Percentiles rank a stretch among this genome's conserved stretches.
phyloP scores from a whole-genome alignment of 345 rosid genomes.

The Dovyalis caffra region DNA sequence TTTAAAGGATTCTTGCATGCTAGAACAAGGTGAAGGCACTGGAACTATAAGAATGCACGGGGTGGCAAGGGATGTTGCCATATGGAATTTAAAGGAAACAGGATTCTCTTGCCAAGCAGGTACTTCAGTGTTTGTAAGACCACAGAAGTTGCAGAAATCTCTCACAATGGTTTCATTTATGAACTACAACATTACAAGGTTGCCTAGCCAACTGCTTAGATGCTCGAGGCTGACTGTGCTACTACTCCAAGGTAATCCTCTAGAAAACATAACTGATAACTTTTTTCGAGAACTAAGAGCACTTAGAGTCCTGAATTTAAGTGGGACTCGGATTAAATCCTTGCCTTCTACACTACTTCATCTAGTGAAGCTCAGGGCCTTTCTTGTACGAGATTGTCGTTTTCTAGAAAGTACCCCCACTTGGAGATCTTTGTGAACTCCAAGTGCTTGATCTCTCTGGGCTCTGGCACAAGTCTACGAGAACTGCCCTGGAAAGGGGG shows the following conservation, averaged over 20 bases:
- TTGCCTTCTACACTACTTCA: constrained; percentile 34
- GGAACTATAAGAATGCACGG: constrained; percentile 48
- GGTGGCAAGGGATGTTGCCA: constrained; percentile 45
- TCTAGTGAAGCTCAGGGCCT: constrained; percentile 30
- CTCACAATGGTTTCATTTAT: constrained; percentile 40
- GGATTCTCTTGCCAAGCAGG: constrained; percentile 25
- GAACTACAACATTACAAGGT: constrained; percentile 28
- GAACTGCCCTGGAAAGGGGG: constrained; percentile 36
- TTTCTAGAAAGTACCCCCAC: constrained; percentile 35
- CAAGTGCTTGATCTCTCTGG: constrained; percentile 42
- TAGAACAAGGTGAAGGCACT: constrained; percentile 37
- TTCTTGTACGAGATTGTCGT: constrained; percentile 34
- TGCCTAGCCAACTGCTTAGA: constrained; percentile 18
- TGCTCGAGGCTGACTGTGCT: constrained; percentile 31
- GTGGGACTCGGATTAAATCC: constrained; percentile 29
- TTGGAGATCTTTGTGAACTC: constrained; percentile 32
- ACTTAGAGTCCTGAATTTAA: constrained; percentile 34
- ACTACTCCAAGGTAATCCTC: constrained; percentile 37
- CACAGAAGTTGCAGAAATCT: constrained; percentile 12
- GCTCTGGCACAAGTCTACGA: constrained; percentile 32
- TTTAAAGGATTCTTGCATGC: constrained; percentile 43
- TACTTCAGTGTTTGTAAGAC: not conserved
- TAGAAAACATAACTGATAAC: constrained; percentile 19
- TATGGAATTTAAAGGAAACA: constrained; percentile 33
- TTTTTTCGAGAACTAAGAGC: constrained; percentile 34